Evolutionary conservation across 2,329 filamentous ascomycete genomes (phyloP).

Genomic region (Furcasterigmium sp.): DNA sequence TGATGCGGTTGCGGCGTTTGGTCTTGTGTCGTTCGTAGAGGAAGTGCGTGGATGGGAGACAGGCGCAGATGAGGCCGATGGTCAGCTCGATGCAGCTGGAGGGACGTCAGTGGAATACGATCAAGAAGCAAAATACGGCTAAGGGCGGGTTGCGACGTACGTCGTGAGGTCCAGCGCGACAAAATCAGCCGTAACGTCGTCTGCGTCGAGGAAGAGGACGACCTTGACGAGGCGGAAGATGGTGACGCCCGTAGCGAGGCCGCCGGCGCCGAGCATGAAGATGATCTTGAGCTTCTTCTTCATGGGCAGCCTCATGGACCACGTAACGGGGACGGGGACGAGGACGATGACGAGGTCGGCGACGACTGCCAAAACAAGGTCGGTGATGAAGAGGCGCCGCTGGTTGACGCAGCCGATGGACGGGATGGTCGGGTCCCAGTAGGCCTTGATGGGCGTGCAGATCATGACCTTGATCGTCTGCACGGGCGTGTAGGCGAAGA

Average conservation of each 20-base stretch:
- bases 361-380: constrained; percentile 22
- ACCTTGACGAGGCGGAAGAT: constrained; percentile 18
- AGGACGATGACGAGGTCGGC: constrained; percentile 27
- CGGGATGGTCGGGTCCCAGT: constrained; percentile 16
- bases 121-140: too few species aligned
- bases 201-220: constrained; percentile 14
- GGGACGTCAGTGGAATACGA: constrained; percentile 13
- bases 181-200: constrained; percentile 18
- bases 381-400: constrained; percentile 23
- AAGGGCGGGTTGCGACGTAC: too few species aligned
- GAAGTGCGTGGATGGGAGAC: constrained; percentile 12
- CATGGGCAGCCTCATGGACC: constrained; percentile 19
- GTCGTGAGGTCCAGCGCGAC: constrained; percentile 10
- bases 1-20: background rate
- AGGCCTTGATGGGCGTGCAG: constrained; percentile 17
- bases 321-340: constrained; percentile 25
- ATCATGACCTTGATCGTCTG: constrained; percentile 19
- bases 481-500: constrained; percentile 20
- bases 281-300: constrained; percentile 26
- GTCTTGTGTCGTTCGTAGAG: constrained; percentile 7
- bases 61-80: constrained; percentile 13
- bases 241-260: constrained; percentile 21
- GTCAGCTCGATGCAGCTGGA: constrained; percentile 12
- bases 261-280: constrained; percentile 22
- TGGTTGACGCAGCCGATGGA: constrained; percentile 22